Evolutionary conservation across 345 rosid species (phyloP).

Genomic region (Salix dunnii): DNA sequence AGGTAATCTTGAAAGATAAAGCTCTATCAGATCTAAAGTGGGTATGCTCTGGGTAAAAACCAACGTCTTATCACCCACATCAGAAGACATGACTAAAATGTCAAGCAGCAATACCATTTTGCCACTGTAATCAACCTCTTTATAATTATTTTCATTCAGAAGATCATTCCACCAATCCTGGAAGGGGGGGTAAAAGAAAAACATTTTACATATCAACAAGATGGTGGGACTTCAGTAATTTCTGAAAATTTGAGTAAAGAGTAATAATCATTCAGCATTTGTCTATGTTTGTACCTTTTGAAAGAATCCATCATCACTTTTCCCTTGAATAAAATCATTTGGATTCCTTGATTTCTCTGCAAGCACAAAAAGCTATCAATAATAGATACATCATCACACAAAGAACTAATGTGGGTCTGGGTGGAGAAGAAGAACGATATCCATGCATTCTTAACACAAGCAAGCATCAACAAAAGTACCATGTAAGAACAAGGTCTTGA

Average conservation of each 20-base stretch:
- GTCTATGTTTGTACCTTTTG: conserved; percentile 49
- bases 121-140: conserved; percentile 73
- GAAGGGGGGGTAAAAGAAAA: neutral
- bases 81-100: conserved; percentile 70
- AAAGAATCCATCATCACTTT: conserved; percentile 57
- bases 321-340: conserved; percentile 46
- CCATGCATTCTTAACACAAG: neutral
- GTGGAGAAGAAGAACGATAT: neutral
- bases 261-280: neutral
- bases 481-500: neutral
- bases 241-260: neutral
- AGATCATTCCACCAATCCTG: conserved; percentile 99
- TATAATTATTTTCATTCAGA: conserved; percentile 66
- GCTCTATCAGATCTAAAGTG: conserved; percentile 92
- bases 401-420: neutral
- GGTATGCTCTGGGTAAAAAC: conserved; percentile 99
- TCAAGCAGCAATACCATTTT: conserved; percentile 97
- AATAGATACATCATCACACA: neutral
- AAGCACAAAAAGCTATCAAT: neutral
- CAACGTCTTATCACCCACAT: conserved; percentile 81
- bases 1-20: conserved; percentile 76
- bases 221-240: neutral
- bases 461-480: neutral
- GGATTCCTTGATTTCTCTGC: conserved; percentile 60
- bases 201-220: neutral